Conservation (phyloP, 495 filamentous ascomycete species). For the Trypethelium eluteriae region DNA sequence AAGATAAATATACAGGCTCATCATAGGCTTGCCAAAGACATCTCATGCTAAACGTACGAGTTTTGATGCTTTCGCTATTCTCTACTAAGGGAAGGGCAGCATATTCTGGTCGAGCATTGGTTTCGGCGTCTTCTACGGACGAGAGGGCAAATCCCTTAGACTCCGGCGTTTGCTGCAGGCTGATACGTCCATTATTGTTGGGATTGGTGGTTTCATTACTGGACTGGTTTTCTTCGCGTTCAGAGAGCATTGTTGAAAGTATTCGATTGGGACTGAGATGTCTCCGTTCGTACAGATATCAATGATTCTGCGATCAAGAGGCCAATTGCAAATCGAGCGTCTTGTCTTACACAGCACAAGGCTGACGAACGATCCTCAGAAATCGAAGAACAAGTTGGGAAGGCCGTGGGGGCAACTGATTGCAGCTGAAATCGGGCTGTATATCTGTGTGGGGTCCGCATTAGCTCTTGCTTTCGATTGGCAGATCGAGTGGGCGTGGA, state of each 20-base stretch:
- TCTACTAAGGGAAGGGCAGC: neutral
- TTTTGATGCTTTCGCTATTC: neutral
- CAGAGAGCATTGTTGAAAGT: neutral
- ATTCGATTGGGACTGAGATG: neutral
- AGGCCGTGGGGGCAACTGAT: neutral
- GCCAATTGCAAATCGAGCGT: neutral
- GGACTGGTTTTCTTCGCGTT: neutral
- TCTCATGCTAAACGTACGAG: neutral
- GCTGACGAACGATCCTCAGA: neutral
- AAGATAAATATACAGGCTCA: neutral
- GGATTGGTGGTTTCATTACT: neutral
- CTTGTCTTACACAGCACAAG: neutral
- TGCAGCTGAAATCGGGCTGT: neutral
- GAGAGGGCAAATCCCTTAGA: neutral
- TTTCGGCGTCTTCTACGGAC: neutral
- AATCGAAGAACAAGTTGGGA: neutral
- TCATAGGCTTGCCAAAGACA: neutral
- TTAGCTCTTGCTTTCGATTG: neutral
- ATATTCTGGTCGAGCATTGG: neutral
- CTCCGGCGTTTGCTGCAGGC: neutral
- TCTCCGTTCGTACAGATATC: neutral
- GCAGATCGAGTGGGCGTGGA: neutral
- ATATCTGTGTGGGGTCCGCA: neutral
- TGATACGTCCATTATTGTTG: neutral
- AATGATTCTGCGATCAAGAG: neutral